A percentile compares a stretch with the other conserved stretches of the same genome.
Evolutionary conservation across 306 rosid species (phyloP).

Genomic region (Sechiopsis laciniata): DNA sequence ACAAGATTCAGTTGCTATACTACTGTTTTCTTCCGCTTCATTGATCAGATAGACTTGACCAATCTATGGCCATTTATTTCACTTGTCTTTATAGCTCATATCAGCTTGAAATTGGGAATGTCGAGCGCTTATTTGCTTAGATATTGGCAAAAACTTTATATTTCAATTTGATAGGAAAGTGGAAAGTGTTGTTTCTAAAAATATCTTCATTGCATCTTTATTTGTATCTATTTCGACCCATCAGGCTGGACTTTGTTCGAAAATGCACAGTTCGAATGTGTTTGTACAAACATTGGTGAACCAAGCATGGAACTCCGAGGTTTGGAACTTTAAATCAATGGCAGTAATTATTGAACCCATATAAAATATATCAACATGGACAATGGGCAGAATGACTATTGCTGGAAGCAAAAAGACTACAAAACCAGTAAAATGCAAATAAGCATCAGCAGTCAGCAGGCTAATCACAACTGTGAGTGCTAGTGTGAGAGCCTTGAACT

Average conservation of each 20-base stretch:
- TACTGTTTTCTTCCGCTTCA: too few species aligned
- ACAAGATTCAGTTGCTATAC: neutral
- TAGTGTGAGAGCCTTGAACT: conserved; percentile 18
- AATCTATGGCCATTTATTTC: neutral
- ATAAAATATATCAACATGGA: too few species aligned
- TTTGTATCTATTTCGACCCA: neutral
- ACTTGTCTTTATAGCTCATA: neutral
- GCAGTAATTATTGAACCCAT: too few species aligned
- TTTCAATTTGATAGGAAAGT: neutral
- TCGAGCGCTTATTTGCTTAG: neutral
- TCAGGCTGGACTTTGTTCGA: neutral
- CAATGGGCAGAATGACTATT: neutral
- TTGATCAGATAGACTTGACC: too few species aligned
- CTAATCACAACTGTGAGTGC: neutral
- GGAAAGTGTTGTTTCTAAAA: neutral
- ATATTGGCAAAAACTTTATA: neutral
- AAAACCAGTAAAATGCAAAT: neutral
- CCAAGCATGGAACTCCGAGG: too few species aligned
- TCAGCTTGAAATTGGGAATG: conserved; percentile 9
- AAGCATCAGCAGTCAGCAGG: neutral
- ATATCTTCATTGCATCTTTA: neutral
- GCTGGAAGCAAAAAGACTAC: neutral
- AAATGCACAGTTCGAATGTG: neutral
- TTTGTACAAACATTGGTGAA: neutral
- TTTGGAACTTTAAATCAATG: too few species aligned